A percentile compares a stretch with the other conserved stretches of the same genome.
These are phyloP conservation scores for Debaryomyces sp. DNA, from an alignment of 1,139 yeast genomes.

Conservation along the genomic window DNA sequence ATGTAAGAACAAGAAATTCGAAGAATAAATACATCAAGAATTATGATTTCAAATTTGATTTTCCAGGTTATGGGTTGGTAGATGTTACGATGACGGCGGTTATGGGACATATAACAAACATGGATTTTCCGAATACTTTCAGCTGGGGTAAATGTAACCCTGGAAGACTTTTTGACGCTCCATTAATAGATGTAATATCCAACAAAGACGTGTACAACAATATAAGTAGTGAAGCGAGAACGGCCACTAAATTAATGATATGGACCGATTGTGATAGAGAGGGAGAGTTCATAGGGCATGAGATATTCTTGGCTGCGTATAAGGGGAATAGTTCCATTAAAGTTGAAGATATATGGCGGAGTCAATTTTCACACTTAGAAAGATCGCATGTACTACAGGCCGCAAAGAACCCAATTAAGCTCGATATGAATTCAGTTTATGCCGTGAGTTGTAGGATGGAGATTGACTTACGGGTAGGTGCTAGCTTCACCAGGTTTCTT, in stretches of 20 bases:
- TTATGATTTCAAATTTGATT: slow-evolving; percentile 73
- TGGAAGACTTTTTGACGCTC: slow-evolving; percentile 67
- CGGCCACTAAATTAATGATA: slow-evolving; percentile 69
- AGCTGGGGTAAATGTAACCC: slow-evolving; percentile 75
- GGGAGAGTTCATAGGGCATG: slow-evolving; percentile 95
- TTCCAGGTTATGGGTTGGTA: slow-evolving; percentile 62
- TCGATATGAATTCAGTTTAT: slow-evolving; percentile 71
- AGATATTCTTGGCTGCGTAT: slow-evolving; percentile 69
- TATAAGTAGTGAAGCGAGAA: slow-evolving; percentile 65
- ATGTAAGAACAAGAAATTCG: slow-evolving; percentile 49
- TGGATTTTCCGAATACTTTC: slow-evolving; percentile 67
- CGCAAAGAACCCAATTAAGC: slow-evolving; percentile 62
- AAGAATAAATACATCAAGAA: slow-evolving; percentile 70
- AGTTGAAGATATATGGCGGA: slow-evolving; percentile 60
- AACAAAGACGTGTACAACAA: slow-evolving; percentile 63
- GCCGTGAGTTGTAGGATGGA: slow-evolving; percentile 90
- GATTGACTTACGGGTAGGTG: slow-evolving; percentile 86
- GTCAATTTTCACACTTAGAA: slow-evolving; percentile 87
- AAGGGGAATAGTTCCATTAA: slow-evolving; percentile 53
- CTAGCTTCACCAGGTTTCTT: slow-evolving; percentile 80
- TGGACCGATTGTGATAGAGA: slow-evolving; percentile 99
- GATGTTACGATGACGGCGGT: slow-evolving; percentile 94
- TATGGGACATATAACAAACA: slow-evolving; percentile 73
- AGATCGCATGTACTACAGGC: slow-evolving; percentile 72
- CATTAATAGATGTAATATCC: slow-evolving; percentile 47